Percentiles rank a stretch among this genome's conserved stretches.
Conservation (phyloP, 352 stramenopile genomes). For the Pythium phragmiticola region DNA sequence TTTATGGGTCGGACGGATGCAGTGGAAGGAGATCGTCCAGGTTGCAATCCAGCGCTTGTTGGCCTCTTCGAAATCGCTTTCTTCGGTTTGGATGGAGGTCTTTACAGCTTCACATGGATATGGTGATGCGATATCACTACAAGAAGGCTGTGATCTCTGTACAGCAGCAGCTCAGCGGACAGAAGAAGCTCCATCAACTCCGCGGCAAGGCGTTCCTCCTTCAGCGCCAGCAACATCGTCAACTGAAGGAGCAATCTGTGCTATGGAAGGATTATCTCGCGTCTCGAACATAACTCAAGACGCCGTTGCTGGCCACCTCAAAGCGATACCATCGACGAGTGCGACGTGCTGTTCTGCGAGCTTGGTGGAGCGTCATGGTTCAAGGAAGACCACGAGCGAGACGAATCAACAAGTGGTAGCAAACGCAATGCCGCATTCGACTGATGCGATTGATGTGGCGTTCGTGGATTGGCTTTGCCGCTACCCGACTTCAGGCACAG, state of each 20-base stretch:
- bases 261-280: constrained; percentile 27
- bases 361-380: background rate
- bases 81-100: constrained; percentile 20
- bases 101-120: constrained; percentile 19
- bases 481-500: background rate
- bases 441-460: background rate
- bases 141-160: constrained; percentile 34
- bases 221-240: constrained; percentile 21
- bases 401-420: constrained; percentile 9
- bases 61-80: background rate
- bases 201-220: constrained; percentile 30
- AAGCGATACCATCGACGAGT: constrained; percentile 17
- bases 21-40: background rate
- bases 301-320: constrained; percentile 7
- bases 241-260: constrained; percentile 20
- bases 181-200: constrained; percentile 33
- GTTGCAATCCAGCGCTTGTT: background rate
- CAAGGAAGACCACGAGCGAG: background rate
- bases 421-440: background rate
- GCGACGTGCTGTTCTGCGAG: background rate
- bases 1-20: background rate
- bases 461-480: background rate
- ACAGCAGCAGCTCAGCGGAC: constrained; percentile 32
- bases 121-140: constrained; percentile 33
- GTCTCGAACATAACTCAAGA: constrained; percentile 10